These are phyloP conservation scores for Decorospora gaudefroyi DNA, from an alignment of 2,329 filamentous ascomycete species.

Conservation along the genomic window DNA sequence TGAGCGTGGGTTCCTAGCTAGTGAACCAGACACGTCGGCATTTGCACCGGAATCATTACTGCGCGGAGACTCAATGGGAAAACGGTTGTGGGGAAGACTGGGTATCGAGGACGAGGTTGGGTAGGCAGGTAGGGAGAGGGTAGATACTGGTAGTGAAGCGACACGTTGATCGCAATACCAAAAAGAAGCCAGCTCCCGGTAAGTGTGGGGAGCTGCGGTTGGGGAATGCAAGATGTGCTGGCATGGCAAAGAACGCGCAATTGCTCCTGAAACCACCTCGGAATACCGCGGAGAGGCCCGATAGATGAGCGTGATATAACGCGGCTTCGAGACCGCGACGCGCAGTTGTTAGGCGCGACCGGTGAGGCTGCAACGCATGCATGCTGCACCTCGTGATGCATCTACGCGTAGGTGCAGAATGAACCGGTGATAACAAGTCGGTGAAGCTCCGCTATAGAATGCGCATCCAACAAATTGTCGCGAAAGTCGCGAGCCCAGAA, in stretches of 20 bases:
- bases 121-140: constrained; percentile 1
- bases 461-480: constrained; percentile 13
- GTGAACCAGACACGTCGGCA: constrained; percentile 15
- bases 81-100: constrained; percentile 10
- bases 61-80: background rate
- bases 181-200: constrained; percentile 4
- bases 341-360: constrained; percentile 18
- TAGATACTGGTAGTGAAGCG: constrained; percentile 2
- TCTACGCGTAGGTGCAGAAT: constrained; percentile 14
- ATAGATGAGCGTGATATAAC: constrained; percentile 5
- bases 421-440: constrained; percentile 30
- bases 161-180: constrained; percentile 8
- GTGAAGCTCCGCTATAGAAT: constrained; percentile 25
- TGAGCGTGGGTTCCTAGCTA: background rate
- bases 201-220: constrained; percentile 13
- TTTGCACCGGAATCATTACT: constrained; percentile 8
- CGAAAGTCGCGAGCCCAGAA: too few relatives aligned
- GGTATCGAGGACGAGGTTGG: constrained; percentile 9
- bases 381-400: constrained; percentile 14
- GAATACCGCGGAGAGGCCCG: constrained; percentile 7
- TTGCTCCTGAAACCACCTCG: constrained; percentile 9
- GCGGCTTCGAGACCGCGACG: constrained; percentile 9
- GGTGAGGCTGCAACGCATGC: constrained; percentile 37
- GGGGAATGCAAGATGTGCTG: constrained; percentile 12
- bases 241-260: constrained; percentile 9